Evolutionary conservation across 805 yeast genomes (phyloP), one percentile per base, ranked within the genome.

Genomic region (Debaryomyces hansenii): DNA sequence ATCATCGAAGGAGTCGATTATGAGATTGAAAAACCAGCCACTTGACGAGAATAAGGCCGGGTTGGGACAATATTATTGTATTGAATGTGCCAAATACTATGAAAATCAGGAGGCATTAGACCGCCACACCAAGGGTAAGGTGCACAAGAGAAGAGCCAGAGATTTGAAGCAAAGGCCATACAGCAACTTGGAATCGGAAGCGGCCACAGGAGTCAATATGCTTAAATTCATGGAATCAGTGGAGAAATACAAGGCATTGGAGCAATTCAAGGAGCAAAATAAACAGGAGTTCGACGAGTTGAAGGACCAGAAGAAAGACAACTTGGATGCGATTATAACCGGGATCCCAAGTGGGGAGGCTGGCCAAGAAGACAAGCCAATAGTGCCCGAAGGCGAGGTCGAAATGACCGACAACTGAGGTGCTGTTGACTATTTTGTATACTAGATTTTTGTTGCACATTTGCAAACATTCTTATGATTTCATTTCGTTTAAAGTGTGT

Each of bases 1-100:
- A 43, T 71, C 85, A 2, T 67, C 82, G 3, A 74, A 78, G 34
- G 86, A 83, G 33, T 70, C 84, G n/a, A 84, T 90, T 45, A 66
- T 76, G 46, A 71, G 75, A 36, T 74, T 90, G 47, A 79, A 87
- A 62, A 84, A 87, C 62, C 98, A 92, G 67, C 87, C 89, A 4
- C 66, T 87, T 46, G 97, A 92, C 66, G 98, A 92, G 69, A 81
- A 83, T 37, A 85, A 85, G 61, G 91, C 97, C 0, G 99, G 99
- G 1, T 70, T 94, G 54, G 99, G 97, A 12, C 98, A 94, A 67
- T 85, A 81, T 67, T 94, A 89, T 66, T 94, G 98, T 67, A 77
- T 94, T 44, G 96, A 90, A 53, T 94, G 99, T 75, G 95, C 96
- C 41, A 87, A 85, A 63, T 90, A 94, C 67, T 90, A 83, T 60